Evolutionary conservation across 768 basidiomycete genomes (phyloP).

Genomic region (Hypsizygus marmoreus): DNA sequence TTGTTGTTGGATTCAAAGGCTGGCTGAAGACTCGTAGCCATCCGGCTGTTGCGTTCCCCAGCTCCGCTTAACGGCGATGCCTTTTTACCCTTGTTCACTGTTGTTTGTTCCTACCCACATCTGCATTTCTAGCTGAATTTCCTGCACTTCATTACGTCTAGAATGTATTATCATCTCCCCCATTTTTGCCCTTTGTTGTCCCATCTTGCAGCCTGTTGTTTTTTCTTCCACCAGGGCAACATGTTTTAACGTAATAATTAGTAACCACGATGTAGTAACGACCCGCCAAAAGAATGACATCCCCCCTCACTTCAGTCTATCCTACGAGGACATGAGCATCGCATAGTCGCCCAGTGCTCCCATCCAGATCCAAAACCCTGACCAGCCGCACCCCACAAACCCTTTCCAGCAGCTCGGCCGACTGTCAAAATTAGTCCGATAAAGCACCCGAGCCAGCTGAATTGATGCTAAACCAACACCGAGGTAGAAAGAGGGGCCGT

Average conservation of each 20-base stretch:
- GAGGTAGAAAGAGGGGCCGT: constrained; percentile 77
- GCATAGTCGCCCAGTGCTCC: constrained; percentile 75
- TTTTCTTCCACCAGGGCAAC: constrained; percentile 1
- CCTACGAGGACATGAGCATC: constrained; percentile 26
- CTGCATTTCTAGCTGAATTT: constrained; percentile 9
- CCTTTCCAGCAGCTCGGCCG: constrained; percentile 87
- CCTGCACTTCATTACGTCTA: constrained; percentile 2
- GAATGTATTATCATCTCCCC: constrained; percentile 7
- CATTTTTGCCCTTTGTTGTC: not conserved
- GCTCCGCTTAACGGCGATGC: constrained; percentile 16
- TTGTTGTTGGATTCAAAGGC: constrained; percentile 79
- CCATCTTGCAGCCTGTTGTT: too few species aligned
- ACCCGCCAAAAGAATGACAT: constrained; percentile 5
- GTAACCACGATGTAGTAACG: constrained; percentile 13
- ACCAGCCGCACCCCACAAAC: constrained; percentile 86
- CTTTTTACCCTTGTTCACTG: not conserved
- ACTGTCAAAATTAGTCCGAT: constrained; percentile 72
- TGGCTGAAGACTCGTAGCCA: constrained; percentile 58
- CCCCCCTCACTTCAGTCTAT: not conserved
- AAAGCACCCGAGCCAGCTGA: constrained; percentile 79
- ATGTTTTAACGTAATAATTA: constrained; percentile 15
- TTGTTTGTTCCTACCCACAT: not conserved
- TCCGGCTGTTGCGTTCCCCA: constrained; percentile 31
- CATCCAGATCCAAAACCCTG: constrained; percentile 86
- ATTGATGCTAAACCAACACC: constrained; percentile 71